phyloP scores from a whole-genome alignment of 2,329 filamentous ascomycete species.

The Sarocladiaceae sp. region DNA sequence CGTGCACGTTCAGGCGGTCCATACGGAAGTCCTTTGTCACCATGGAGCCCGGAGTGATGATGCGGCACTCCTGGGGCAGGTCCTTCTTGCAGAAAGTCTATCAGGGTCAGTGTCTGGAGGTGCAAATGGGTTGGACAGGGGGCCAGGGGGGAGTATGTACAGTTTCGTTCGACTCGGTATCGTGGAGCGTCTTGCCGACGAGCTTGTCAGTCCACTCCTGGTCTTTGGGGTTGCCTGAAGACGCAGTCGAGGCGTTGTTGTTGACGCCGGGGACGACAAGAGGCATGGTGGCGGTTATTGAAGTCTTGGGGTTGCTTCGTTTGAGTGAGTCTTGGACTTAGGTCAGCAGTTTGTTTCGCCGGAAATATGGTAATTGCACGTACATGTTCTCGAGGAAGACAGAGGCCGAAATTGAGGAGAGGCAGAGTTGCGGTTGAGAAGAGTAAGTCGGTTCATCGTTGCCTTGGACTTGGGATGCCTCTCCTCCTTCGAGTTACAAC shows the following conservation, averaged over 20 bases:
- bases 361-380: no score
- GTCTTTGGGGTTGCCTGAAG: conserved; percentile 28
- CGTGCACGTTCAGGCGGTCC: conserved; percentile 51
- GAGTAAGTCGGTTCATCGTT: no score
- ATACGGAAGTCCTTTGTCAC: conserved; percentile 51
- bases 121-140: not conserved
- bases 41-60: conserved; percentile 51
- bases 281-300: conserved; percentile 45
- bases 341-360: no score
- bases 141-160: conserved; percentile 29
- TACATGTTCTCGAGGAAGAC: no score
- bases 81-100: conserved; percentile 56
- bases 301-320: not conserved
- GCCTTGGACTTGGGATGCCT: no score
- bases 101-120: not conserved
- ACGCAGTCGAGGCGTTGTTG: conserved; percentile 23
- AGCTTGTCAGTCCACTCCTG: conserved; percentile 57
- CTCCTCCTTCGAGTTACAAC: not conserved
- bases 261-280: conserved; percentile 57
- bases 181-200: conserved; percentile 56
- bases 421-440: no score
- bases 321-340: no score
- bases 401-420: no score
- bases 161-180: conserved; percentile 42
- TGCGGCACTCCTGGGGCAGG: conserved; percentile 48